phyloP scores from a whole-genome alignment of 2,329 filamentous ascomycete genomes.

The Microascus cirrosus region DNA sequence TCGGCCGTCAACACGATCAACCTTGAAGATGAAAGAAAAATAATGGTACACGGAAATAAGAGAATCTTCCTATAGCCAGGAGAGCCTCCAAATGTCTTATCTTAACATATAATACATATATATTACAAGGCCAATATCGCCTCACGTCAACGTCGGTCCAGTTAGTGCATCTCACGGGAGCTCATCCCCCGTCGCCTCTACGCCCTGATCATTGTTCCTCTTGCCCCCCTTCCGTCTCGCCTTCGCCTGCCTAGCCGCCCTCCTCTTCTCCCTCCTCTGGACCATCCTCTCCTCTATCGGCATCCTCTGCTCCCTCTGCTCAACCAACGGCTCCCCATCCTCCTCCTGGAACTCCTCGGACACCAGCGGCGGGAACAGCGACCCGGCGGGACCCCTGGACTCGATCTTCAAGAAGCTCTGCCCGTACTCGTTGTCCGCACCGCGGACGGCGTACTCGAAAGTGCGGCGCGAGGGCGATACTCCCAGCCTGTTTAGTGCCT shows the following conservation, averaged over 20 bases:
- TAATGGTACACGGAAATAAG: too few relatives aligned
- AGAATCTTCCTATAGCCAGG: too few relatives aligned
- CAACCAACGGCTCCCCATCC: conserved; percentile 9
- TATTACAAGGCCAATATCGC: not conserved
- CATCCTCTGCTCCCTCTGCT: not conserved
- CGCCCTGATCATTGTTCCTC: not conserved
- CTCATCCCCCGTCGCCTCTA: not conserved
- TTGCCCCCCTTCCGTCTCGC: not conserved
- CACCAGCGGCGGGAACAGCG: conserved; percentile 39
- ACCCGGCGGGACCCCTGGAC: conserved; percentile 23
- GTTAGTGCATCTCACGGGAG: not conserved
- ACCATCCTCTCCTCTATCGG: not conserved
- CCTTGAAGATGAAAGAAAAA: too few relatives aligned
- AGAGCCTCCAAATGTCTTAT: too few relatives aligned
- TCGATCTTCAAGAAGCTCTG: conserved; percentile 13
- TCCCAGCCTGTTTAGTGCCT: conserved; percentile 67
- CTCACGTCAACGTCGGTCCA: not conserved
- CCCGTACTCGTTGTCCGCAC: conserved; percentile 63
- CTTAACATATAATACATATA: not conserved
- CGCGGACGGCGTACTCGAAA: conserved; percentile 49
- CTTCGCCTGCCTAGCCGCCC: not conserved
- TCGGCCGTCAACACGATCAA: too few relatives aligned
- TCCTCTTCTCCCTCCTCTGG: not conserved
- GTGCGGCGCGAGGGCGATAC: conserved; percentile 53
- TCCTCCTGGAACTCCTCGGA: conserved; percentile 17